phyloP scores from a whole-genome alignment of 2,329 filamentous ascomycete species.

The Xylariaceae sp. region DNA sequence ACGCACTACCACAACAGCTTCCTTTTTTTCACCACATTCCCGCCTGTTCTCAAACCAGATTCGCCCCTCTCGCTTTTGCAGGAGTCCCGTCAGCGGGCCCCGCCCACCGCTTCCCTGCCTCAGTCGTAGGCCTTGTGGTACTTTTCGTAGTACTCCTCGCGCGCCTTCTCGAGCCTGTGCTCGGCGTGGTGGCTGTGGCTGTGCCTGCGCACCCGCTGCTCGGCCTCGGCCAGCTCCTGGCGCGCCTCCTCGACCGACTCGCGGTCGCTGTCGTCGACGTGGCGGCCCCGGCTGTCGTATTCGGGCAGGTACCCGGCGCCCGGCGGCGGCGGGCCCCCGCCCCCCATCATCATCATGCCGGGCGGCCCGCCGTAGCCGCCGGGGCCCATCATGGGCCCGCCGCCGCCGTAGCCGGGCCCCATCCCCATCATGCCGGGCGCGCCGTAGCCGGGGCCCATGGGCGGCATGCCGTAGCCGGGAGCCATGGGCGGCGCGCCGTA shows the following conservation, averaged over 20 bases:
- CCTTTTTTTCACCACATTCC: too few relatives aligned
- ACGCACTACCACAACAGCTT: too few relatives aligned
- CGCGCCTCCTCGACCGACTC: conserved; percentile 29
- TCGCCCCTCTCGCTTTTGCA: too few relatives aligned
- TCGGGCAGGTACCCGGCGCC: conserved; percentile 12
- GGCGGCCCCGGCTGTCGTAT: conserved; percentile 34
- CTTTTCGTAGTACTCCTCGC: conserved; percentile 43
- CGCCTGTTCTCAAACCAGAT: too few relatives aligned
- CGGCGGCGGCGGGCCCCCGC: conserved; percentile 1
- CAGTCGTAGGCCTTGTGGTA: conserved; percentile 34
- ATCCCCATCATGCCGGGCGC: too few relatives aligned
- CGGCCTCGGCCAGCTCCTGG: conserved; percentile 34
- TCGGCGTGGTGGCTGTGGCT: conserved; percentile 43
- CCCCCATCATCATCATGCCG: too few relatives aligned
- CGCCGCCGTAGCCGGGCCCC: conserved; percentile 25
- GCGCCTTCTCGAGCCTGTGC: conserved; percentile 43
- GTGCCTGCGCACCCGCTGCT: conserved; percentile 31
- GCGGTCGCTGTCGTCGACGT: conserved; percentile 33
- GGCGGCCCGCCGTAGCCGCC: conserved; percentile 17
- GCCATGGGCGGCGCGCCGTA: too few relatives aligned
- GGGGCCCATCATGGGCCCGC: conserved; percentile 28
- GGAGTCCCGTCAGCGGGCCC: too few relatives aligned
- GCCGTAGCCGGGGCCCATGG: too few relatives aligned
- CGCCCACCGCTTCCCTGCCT: conserved; percentile 23
- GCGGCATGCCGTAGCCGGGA: too few relatives aligned